Evolutionary conservation across 2,329 filamentous ascomycete species (phyloP).

Genomic region (Aspergillus caelatus): DNA sequence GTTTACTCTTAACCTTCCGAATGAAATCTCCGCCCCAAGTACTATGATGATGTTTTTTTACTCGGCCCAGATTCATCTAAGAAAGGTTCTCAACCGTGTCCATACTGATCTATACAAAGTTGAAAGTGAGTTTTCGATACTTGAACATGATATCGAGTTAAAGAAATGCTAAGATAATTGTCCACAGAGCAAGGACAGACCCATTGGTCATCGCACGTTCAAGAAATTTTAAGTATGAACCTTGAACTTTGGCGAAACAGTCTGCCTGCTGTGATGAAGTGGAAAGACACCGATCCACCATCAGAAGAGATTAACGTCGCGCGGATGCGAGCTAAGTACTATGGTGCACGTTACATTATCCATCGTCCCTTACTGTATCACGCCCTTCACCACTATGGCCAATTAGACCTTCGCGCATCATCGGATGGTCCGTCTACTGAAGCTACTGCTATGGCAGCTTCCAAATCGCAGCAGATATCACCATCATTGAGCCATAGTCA

Average conservation of each 20-base stretch:
- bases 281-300: constrained; percentile 70
- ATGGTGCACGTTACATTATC: constrained; percentile 87
- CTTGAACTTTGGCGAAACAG: constrained; percentile 58
- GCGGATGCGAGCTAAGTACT: constrained; percentile 89
- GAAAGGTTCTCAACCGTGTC: constrained; percentile 59
- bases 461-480: constrained; percentile 40
- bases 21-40: constrained; percentile 36
- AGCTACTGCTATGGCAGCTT: constrained; percentile 25
- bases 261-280: constrained; percentile 58
- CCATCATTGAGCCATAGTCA: constrained; percentile 36
- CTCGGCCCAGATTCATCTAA: constrained; percentile 63
- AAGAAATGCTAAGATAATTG: constrained; percentile 4
- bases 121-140: constrained; percentile 26
- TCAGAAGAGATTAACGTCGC: constrained; percentile 77
- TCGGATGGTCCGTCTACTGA: constrained; percentile 37
- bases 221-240: constrained; percentile 48
- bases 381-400: constrained; percentile 55
- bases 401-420: constrained; percentile 40
- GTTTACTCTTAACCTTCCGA: constrained; percentile 35
- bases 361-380: constrained; percentile 75
- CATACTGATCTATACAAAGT: constrained; percentile 59
- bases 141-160: neutral
- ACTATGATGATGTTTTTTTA: constrained; percentile 59
- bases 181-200: constrained; percentile 33
- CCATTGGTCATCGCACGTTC: constrained; percentile 42